phyloP scores from a whole-genome alignment of 768 basidiomycete species.

The Leccinellum albellum region DNA sequence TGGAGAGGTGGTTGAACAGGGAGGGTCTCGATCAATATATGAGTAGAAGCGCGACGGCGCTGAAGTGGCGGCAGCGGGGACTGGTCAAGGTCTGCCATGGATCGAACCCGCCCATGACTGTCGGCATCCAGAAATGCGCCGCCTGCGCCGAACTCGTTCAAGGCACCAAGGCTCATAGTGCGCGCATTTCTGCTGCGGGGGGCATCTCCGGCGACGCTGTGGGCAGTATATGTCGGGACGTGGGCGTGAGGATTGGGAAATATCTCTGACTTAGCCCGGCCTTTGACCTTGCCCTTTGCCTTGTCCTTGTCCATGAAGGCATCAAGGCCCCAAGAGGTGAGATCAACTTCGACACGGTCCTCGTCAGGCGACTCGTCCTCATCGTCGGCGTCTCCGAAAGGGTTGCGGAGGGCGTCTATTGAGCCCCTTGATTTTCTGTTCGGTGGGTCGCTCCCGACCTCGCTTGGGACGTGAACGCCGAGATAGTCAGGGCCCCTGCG shows the following conservation, averaged over 20 bases:
- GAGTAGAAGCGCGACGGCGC: conserved; percentile 49
- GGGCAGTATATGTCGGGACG: conserved; percentile 37
- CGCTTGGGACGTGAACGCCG: conserved; percentile 63
- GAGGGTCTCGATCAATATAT: conserved; percentile 44
- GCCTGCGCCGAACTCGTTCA: conserved; percentile 50
- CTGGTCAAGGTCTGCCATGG: conserved; percentile 54
- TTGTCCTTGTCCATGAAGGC: conserved; percentile 72
- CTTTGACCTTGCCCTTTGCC: conserved; percentile 37
- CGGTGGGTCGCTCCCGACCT: conserved; percentile 49
- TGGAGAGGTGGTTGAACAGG: conserved; percentile 39
- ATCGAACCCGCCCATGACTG: conserved; percentile 46
- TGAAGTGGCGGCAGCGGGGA: conserved; percentile 38
- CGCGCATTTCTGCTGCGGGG: conserved; percentile 44
- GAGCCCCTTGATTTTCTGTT: conserved; percentile 53
- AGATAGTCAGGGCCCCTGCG: conserved; percentile 63
- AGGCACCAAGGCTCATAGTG: conserved; percentile 63
- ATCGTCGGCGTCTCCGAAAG: conserved; percentile 63
- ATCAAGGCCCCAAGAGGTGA: conserved; percentile 82
- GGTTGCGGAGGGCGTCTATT: conserved; percentile 64
- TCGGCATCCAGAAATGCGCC: conserved; percentile 45
- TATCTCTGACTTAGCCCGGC: conserved; percentile 33
- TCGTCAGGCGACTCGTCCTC: conserved; percentile 49
- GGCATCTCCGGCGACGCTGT: conserved; percentile 41
- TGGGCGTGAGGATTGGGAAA: conserved; percentile 45
- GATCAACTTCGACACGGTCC: conserved; percentile 65